Evolutionary conservation across 371 early-diverging fungal genomes (phyloP).

Genomic region (Mucor circinelloides): DNA sequence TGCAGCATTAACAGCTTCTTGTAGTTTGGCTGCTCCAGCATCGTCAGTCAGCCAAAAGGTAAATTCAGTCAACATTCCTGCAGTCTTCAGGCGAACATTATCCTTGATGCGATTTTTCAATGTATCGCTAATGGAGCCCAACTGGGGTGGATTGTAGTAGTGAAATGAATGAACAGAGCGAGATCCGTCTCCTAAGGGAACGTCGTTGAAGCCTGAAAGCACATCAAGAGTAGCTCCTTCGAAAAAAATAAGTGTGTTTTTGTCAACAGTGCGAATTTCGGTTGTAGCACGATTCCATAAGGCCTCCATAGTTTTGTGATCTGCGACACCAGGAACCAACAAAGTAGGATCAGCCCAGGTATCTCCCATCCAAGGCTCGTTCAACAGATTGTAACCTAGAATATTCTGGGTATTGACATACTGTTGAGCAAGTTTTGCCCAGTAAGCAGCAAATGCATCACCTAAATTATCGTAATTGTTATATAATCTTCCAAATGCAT

Average conservation of each 20-base stretch:
- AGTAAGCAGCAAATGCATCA: conserved; percentile 56
- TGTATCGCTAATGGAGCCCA: conserved; percentile 35
- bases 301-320: conserved; percentile 42
- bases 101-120: conserved; percentile 41
- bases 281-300: conserved; percentile 54
- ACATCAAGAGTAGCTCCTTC: conserved; percentile 55
- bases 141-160: conserved; percentile 49
- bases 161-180: conserved; percentile 31
- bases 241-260: conserved; percentile 51
- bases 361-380: conserved; percentile 61
- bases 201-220: conserved; percentile 50
- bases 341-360: conserved; percentile 42
- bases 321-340: conserved; percentile 38
- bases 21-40: conserved; percentile 13
- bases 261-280: conserved; percentile 49
- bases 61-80: conserved; percentile 45
- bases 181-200: conserved; percentile 53
- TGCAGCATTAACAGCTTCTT: conserved; percentile 20
- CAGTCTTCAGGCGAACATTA: conserved; percentile 35
- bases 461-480: conserved; percentile 51
- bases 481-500: conserved; percentile 55
- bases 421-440: conserved; percentile 46
- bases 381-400: conserved; percentile 62
- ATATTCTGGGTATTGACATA: conserved; percentile 46
- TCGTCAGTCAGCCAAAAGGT: conserved; percentile 40